Evolutionary conservation across 1,139 yeast genomes (phyloP), one percentile per base, ranked within the genome.

Genomic region (Candida freyschussii): DNA sequence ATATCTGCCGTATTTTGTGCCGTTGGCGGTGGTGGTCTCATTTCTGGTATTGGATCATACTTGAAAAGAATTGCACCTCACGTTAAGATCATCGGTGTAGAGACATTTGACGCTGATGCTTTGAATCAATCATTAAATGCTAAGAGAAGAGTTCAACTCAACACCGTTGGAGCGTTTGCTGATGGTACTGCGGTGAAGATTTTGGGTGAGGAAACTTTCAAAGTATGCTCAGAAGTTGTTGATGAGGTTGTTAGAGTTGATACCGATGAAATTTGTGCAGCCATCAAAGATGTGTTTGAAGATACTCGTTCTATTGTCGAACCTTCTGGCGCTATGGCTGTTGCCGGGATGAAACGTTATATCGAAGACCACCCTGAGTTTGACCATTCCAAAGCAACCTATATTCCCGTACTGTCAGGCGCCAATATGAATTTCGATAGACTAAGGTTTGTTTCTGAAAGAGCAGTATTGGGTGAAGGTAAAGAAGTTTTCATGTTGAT

Each of bases 381-480:
- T 26, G 85, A 83, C 52, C 95, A 85, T 53, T 62, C 76, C n/a
- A 62, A 66, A 36, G 73, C 78, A 43, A 75, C 85, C 0, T 89
- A 86, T 52, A 84, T 85, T 18, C 93, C 96, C 7, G 71, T 93
- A 17, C 67, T 91, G 36, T 83, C 95, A 21, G 99, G 97, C 40
- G 99, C 99, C 22, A 91, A 91, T 61, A 89, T 91, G 95, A 91
- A 93, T 62, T 91, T 91, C 56, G 98, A 89, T 60, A 74, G 99
- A 52, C 68, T 91, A 48, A 73, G 99, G 55, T 91, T 91, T 59
- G 97, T 91, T n/a, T 78, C 95, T 40, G 99, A 91, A 62, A 80
- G 99, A 60, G 96, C 98, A 6, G 94, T 86, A 36, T 72, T 91
- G 17, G 99, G 98, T 63, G 97, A 91, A 59, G 98, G 97, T 35